Base-by-base conservation (phyloP, 192 early-diverging fungal genomes). In the Pilobolus umbonatus region DNA sequence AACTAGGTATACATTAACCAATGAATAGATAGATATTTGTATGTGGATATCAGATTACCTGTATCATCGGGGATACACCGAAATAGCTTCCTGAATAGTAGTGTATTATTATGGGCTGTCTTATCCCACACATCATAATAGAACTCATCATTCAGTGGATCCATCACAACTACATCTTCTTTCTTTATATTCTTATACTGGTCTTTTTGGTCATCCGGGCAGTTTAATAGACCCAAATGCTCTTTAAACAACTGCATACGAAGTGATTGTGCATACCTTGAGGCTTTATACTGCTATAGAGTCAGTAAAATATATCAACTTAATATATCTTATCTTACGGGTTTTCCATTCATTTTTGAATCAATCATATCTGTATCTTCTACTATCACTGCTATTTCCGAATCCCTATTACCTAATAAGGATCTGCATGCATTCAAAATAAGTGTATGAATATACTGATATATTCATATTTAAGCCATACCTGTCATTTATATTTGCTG, bases 51-150 rank as follows among this genome's bases (percentile, higher is more conserved):
- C 51, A 31, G 31, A 29, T 26, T 69, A 69, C 67, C 67, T 0
- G 89, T 87, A 47, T 94, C 85, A 60, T 94, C 91, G 5, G 92
- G 93, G 11, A 95, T 83, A 67, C 88, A 90, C 2, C 78, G 76
- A 62, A 94, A 95, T 12, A 94, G 83, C 9, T 85, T 77, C 11
- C 90, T 70, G 64, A 85, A 91, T 6, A 84, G 69, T 28, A 60
- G 43, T 6, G 87, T 87, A 64, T 95, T 95, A 0, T 22, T 74
- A 19, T 64, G 55, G 4, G 91, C 89, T 2, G 79, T 87, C 5
- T 54, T 59, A 35, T 61, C 62, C 88, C 85, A 90, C 47, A 80
- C 64, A 5, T 82, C 60, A 29, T 74, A 28, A 49, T 79, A 81
- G 58, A 91, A 95, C 17, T 68, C 73, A 54, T 86, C 80, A 12